These are phyloP conservation scores for Colletotrichum sublineola DNA, from an alignment of 2,329 filamentous ascomycete genomes.

Conservation along the genomic window DNA sequence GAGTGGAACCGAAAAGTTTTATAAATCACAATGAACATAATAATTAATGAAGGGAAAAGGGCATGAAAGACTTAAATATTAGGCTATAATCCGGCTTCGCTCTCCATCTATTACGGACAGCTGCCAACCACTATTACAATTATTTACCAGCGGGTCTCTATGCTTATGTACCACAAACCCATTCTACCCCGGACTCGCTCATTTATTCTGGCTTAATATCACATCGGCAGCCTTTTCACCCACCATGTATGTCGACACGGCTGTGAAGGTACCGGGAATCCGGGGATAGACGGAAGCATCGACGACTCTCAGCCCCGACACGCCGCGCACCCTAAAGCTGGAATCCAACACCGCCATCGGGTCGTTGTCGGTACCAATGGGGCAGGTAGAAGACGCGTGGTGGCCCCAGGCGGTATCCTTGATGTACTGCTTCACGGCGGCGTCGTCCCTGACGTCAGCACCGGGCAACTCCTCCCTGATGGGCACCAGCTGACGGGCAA, in stretches of 20 bases:
- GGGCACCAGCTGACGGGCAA: constrained; percentile 46
- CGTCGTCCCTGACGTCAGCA: constrained; percentile 39
- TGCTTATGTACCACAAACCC: background rate
- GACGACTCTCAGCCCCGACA: constrained; percentile 60
- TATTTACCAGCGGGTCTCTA: background rate
- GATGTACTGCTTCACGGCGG: constrained; percentile 45
- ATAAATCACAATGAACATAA: background rate
- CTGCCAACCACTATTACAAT: background rate
- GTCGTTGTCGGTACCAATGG: constrained; percentile 50
- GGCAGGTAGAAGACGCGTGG: constrained; percentile 52
- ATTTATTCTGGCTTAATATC: constrained; percentile 44
- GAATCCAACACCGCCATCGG: constrained; percentile 60
- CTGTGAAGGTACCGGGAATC: constrained; percentile 52
- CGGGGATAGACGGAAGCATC: constrained; percentile 60
- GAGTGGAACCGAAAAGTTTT: constrained; percentile 10
- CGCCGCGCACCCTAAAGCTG: constrained; percentile 62
- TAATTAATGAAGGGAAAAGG: background rate
- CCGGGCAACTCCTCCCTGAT: constrained; percentile 44
- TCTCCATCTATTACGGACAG: background rate
- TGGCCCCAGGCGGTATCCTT: constrained; percentile 52
- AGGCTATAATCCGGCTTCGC: background rate
- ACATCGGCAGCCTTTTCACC: constrained; percentile 52
- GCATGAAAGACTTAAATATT: background rate
- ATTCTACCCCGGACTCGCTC: background rate
- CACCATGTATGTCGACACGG: constrained; percentile 50